These are phyloP conservation scores for Talaromyces stipitatus DNA, from an alignment of 495 filamentous ascomycete species.

Conservation along the genomic window DNA sequence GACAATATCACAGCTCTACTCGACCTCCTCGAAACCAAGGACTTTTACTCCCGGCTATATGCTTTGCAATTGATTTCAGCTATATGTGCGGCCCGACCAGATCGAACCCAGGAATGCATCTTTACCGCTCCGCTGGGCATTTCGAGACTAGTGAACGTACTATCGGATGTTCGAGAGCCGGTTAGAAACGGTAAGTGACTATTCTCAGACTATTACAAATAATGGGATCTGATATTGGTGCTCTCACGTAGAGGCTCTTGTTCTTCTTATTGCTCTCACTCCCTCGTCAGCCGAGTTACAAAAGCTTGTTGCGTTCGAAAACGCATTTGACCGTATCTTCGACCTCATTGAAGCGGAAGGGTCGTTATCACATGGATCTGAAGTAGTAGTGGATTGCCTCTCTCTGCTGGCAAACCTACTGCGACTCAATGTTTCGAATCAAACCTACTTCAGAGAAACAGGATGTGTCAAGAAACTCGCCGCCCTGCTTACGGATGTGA, in stretches of 20 bases:
- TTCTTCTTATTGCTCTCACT: conserved; percentile 62
- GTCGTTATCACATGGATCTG: conserved; percentile 74
- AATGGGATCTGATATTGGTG: conserved; percentile 3
- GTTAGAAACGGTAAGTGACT: conserved; percentile 68
- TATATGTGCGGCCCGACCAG: conserved; percentile 77
- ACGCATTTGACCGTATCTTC: conserved; percentile 84
- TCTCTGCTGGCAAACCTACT: conserved; percentile 85
- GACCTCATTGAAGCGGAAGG: conserved; percentile 75
- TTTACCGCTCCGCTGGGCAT: conserved; percentile 83
- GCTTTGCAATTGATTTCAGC: conserved; percentile 84
- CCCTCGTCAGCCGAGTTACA: conserved; percentile 74
- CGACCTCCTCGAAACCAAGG: conserved; percentile 75
- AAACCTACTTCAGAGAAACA: conserved; percentile 88
- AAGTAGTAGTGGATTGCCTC: conserved; percentile 89
- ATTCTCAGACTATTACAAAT: not conserved
- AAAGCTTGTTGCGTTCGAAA: conserved; percentile 91
- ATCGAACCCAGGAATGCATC: conserved; percentile 93
- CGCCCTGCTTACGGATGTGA: conserved; percentile 58
- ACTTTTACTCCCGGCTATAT: conserved; percentile 93
- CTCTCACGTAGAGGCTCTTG: conserved; percentile 48
- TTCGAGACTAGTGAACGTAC: conserved; percentile 69
- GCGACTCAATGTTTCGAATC: conserved; percentile 83
- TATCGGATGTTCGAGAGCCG: conserved; percentile 83
- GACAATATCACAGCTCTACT: conserved; percentile 92
- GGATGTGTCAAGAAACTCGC: conserved; percentile 71